Percentiles rank a stretch among this genome's conserved stretches.
phyloP scores from a whole-genome alignment of 257 asterid genomes.

The Handroanthus guayacan region DNA sequence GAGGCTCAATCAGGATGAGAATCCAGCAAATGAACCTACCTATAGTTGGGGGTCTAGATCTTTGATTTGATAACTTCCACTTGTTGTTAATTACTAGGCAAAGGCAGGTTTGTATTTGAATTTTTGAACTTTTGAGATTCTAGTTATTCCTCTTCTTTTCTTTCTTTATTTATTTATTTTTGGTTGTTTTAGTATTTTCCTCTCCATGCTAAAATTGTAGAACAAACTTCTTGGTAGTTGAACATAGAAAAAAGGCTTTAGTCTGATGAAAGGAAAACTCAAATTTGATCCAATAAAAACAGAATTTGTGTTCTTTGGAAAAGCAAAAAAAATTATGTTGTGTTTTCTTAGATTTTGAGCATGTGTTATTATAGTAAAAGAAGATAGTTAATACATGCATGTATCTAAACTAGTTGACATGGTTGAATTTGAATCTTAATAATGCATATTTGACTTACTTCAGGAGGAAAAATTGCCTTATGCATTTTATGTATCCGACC shows the following conservation, averaged over 20 bases:
- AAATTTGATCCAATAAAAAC: background rate
- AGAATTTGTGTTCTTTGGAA: background rate
- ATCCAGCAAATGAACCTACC: background rate
- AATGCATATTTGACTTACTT: slow-evolving; percentile 29
- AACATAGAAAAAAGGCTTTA: background rate
- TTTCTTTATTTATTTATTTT: background rate
- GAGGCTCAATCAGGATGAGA: background rate
- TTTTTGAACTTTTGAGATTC: background rate
- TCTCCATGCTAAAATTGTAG: background rate
- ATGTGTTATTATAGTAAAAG: background rate
- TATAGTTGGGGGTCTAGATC: background rate
- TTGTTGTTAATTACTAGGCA: background rate
- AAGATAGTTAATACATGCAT: background rate
- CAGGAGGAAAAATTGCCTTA: slow-evolving; percentile 94
- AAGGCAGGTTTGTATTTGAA: background rate
- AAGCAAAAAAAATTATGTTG: background rate
- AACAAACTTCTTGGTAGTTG: background rate
- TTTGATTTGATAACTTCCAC: background rate
- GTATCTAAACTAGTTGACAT: background rate
- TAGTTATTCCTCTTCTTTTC: background rate
- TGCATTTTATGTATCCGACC: slow-evolving; percentile 84
- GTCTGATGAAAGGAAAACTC: background rate
- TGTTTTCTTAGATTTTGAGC: background rate
- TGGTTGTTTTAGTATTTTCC: too few species aligned
- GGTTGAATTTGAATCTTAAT: slow-evolving; percentile 5